Evolutionary conservation across 2,329 filamentous ascomycete genomes (phyloP).

Genomic region (Colletotrichum cereale): DNA sequence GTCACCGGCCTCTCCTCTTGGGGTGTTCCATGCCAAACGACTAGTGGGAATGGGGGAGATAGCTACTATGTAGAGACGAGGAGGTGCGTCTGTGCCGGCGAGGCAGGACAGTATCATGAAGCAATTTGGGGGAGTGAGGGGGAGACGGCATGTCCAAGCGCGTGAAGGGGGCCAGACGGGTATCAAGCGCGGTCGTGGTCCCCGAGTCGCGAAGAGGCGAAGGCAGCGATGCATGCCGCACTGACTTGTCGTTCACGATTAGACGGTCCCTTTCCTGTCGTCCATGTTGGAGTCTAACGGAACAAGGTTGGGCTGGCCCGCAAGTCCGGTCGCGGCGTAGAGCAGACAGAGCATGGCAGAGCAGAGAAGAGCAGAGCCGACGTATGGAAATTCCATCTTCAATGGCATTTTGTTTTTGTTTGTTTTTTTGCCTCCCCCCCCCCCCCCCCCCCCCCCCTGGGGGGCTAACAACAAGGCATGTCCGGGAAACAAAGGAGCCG

Average conservation of each 20-base stretch:
- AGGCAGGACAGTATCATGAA: conserved; percentile 19
- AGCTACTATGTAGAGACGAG: background rate
- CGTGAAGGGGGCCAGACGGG: conserved; percentile 13
- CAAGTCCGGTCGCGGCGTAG: background rate
- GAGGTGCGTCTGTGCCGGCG: background rate
- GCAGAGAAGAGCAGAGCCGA: no score
- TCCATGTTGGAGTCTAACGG: background rate
- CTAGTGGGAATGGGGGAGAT: background rate
- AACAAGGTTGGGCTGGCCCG: conserved; percentile 23
- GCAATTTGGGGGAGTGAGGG: background rate
- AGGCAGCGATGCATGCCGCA: background rate
- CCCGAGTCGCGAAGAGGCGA: conserved; percentile 31
- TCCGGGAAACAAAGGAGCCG: background rate
- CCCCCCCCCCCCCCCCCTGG: no score
- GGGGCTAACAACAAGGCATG: background rate
- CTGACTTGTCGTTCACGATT: background rate
- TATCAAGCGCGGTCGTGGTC: conserved; percentile 26
- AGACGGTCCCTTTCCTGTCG: conserved; percentile 12
- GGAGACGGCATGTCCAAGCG: conserved; percentile 23
- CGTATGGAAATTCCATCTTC: background rate
- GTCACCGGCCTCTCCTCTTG: background rate
- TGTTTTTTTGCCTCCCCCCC: background rate
- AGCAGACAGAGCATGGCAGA: no score
- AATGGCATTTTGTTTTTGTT: background rate
- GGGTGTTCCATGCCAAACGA: background rate